Conservation (phyloP, 2,329 filamentous ascomycete genomes). For the Aureobasidium sp. region DNA sequence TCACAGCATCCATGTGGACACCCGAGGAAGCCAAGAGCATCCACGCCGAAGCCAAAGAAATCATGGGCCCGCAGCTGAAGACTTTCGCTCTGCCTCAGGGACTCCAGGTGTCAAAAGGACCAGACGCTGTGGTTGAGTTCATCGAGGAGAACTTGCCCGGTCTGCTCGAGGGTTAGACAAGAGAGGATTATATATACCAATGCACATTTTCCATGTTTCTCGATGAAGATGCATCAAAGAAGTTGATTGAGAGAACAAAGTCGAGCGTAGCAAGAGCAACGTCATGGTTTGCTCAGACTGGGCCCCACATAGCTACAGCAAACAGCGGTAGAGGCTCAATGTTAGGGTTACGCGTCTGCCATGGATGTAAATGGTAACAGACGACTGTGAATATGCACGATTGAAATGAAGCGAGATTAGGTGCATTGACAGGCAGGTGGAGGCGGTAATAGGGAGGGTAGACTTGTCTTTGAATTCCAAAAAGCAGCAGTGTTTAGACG, state of each 20-base stretch:
- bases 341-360: background rate
- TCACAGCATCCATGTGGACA: constrained; percentile 54
- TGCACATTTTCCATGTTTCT: background rate
- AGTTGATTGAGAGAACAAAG: background rate
- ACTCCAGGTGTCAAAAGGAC: constrained; percentile 43
- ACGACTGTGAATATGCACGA: background rate
- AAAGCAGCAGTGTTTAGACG: background rate
- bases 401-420: background rate
- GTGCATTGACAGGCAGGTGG: background rate
- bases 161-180: constrained; percentile 15
- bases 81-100: constrained; percentile 47
- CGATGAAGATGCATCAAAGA: background rate
- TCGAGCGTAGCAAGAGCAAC: background rate
- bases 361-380: background rate
- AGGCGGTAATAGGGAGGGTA: background rate
- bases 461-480: background rate
- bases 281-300: background rate
- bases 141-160: constrained; percentile 35
- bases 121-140: constrained; percentile 48
- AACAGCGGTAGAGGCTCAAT: background rate
- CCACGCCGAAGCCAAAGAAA: constrained; percentile 34
- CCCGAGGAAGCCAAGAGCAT: constrained; percentile 41
- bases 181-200: background rate
- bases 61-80: constrained; percentile 39
- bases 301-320: background rate